These are phyloP conservation scores for Aspergillus fischeri DNA, from an alignment of 2,329 filamentous ascomycete genomes.

Conservation along the genomic window DNA sequence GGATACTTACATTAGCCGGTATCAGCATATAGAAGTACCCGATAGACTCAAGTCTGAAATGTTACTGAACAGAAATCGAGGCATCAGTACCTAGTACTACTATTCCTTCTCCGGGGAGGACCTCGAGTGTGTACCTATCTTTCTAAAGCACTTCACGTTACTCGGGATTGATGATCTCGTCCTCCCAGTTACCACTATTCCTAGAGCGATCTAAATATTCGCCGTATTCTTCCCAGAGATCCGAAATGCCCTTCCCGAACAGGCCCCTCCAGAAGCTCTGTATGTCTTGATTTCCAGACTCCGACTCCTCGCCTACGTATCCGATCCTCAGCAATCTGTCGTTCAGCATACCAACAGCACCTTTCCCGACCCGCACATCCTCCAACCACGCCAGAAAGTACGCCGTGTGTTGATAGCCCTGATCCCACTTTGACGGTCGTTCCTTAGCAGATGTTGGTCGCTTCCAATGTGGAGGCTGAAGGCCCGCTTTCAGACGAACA, in stretches of 20 bases:
- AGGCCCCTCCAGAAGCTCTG: conserved; percentile 43
- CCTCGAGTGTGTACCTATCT: background rate
- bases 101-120: background rate
- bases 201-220: conserved; percentile 40
- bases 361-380: conserved; percentile 59
- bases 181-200: conserved; percentile 21
- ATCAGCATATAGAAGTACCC: background rate
- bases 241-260: conserved; percentile 61
- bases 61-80: background rate
- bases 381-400: conserved; percentile 90
- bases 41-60: background rate
- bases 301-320: conserved; percentile 28
- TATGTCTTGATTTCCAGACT: conserved; percentile 2
- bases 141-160: conserved; percentile 4
- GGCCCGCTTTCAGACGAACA: conserved; percentile 70
- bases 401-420: conserved; percentile 83
- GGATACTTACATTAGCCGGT: conserved; percentile 8
- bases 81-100: background rate
- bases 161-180: conserved; percentile 22
- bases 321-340: conserved; percentile 34
- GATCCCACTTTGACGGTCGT: conserved; percentile 67
- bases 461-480: conserved; percentile 82
- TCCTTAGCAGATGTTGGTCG: conserved; percentile 44
- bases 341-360: conserved; percentile 59
- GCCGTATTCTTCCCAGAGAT: conserved; percentile 73